Base-by-base conservation (phyloP, 345 rosid species). In the Cardamine occulta region DNA sequence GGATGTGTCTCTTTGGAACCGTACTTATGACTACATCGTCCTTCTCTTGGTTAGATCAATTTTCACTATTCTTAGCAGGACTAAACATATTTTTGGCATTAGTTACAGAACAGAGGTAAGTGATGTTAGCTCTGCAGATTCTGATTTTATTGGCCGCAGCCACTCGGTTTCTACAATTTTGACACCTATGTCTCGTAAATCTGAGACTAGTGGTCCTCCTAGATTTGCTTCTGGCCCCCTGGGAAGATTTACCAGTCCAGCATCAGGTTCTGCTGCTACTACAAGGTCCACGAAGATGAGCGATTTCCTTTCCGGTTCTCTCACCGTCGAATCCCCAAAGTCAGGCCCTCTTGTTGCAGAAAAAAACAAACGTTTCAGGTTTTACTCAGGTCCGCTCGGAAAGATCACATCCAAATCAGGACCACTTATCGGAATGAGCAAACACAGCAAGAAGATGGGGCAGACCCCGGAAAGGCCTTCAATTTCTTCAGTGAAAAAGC, bases 181-280 rank as follows among this genome's bases (percentile, higher is more conserved):
- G 80, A 91, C 84, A 24, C 80, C 91, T 76, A 62, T 86, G 6
- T 77, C 86, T 62, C 84, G 83, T 73, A 88, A 83, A 26, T 84
- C 96, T 6, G 87, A 80, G 72, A 58, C 77, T 52, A 59, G 77
- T 10, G 59, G 78, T 45, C 79, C 81, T 73, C 80, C 92, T 34
- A 88, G 93, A 79, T 92, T 88, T 83, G 82, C 91, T 70, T 95
- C 99, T 47, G 97, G 96, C 40, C 96, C 97, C 37, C 81, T 90
- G 64, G 91, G 84, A 9, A 84, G 72, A 65, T 86, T 54, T 64
- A 66, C 76, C 11, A 82, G 79, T 64, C 82, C 89, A 18, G 85
- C 86, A 56, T 83, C 91, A 8, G 93, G 84, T 34, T 85, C 32
- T 5, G 66, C 47, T 74, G 62, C 75, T 74, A 44, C 75, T 74